Evolutionary conservation across 1,284 basidiomycete species (phyloP), one percentile per base, ranked within the genome.

Genomic region (Agaricales sp.): DNA sequence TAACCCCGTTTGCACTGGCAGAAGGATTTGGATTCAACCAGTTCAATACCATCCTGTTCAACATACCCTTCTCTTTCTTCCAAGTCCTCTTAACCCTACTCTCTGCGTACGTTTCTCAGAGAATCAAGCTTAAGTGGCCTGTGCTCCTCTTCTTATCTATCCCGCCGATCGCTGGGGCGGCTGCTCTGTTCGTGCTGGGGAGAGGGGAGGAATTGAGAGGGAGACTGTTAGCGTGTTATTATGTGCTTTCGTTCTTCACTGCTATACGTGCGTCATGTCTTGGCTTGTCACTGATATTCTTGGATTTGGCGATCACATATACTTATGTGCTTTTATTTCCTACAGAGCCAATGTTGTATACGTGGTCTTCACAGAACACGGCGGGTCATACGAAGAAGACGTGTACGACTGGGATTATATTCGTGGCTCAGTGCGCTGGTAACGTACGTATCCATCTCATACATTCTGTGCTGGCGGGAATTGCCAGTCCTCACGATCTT

Each of bases 71-170:
- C 51, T 63, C 65, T 23, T 68, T 63, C n/a, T 61, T 76, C 47
- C 70, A 73, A 55, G 67, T 78, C 45, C 55, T 69, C 51, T 43
- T 67, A 23, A 68, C 69, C 39, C 56, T 75, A 19, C 41, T 61
- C 35, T 57, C 65, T 3, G 74, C 70, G 30, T 67, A 55, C 41
- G 57, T 75, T 26, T 70, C 71, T 20, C 73, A 68, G 53, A 63
- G 63, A 49, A 66, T 71, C 55, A 74, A 74, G 58, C 60, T 74
- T 24, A 69, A 74, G 51, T 75, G 67, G 64, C 73, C 74, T 13
- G 70, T 77, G 21, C 55, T 76, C 24, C 68, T 75, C 53, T 60
- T 55, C 22, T 57, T 68, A 13, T 60, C 62, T 16, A 56, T 72
- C 11, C 65, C 67, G 3, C 64, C 70, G 1, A 71, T 73, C 37